Evolutionary conservation across 2,329 filamentous ascomycete genomes (phyloP), one percentile per base, ranked within the genome.

Genomic region (Diaporthe ilicicola): DNA sequence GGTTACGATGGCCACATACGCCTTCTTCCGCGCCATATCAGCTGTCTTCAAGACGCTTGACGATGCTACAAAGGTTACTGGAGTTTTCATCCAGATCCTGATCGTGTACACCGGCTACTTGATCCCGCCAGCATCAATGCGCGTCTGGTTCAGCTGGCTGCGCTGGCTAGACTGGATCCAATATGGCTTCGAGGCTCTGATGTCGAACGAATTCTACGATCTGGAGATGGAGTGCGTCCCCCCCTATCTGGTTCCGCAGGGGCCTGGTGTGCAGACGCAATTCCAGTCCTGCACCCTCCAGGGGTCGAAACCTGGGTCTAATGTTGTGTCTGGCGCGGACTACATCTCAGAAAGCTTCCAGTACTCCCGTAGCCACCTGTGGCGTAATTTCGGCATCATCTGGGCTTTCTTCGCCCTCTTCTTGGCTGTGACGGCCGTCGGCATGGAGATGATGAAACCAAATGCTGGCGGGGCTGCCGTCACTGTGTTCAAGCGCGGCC

Each of bases 121-220:
- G 76, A 91, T 92, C 70, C 85, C 84, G 5, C 88, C 89, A 29
- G 84, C 84, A 27, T 82, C 88, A 72, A 91, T 91, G 89, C 87
- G 89, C 50, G 85, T 86, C 0, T 91, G 89, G 88, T 86, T 92
- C 29, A 80, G 83, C 3, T 92, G 90, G 90, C 77, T 91, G 3
- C 90, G 86, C 72, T 91, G 89, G 87, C 86, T 91, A 27, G 86
- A 92, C 73, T 92, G 92, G 0, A 81, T 94, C 3, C 88, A 91
- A 0, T 94, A 93, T 70, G 90, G 85, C 0, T 94, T 93, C 70
- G 90, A 93, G 74, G 87, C 87, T 0, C 79, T 94, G 0, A 84
- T 94, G 76, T 84, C 90, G 0, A 94, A 94, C 75, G 92, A 94
- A 77, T 93, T 94, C 70, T 85, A 92, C 73, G 15, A 48, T 42